Evolutionary conservation across 192 early-diverging fungal genomes (phyloP), one percentile per base, ranked within the genome.

Genomic region (Globomyces pollinis-pini): DNA sequence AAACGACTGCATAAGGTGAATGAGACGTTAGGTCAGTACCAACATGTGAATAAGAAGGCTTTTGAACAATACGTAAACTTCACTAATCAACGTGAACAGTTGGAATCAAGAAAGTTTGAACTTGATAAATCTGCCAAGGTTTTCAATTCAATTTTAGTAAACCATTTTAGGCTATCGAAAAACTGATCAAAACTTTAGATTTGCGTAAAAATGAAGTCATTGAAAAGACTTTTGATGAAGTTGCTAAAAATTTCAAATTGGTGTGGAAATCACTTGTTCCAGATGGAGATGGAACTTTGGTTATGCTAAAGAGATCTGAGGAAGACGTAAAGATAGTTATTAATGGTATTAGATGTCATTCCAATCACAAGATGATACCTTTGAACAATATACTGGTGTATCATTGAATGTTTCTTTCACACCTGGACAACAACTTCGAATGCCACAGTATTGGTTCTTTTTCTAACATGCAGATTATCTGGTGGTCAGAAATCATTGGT

Each of bases 401-500:
- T 79, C 91, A 16, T 92, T 98, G 59, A 75, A 85, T 59, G 93
- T 96, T 12, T 95, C 96, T 4, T 99, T 99, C 73, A 89, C 86
- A 55, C 73, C 82, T 31, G 88, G 91, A 67, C 88, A 94, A 64
- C 86, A 87, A 0, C 74, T 94, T 38, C 80, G 85, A 43, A 96
- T 96, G 91, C 83, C 90, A 62, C 94, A 96, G n/a, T n/a, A n/a
- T n/a, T n/a, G n/a, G n/a, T n/a, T n/a, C n/a, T n/a, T n/a, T n/a
- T n/a, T n/a, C n/a, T n/a, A n/a, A n/a, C n/a, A n/a, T n/a, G n/a
- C n/a, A n/a, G n/a, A 74, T 79, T 99, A 30, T 93, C 91, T 6
- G 96, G 96, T 29, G 96, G 96, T 3, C 96, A 99, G 80, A 99
- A 99, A 64, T 93, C 91, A 36, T 78, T 99, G 21, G 96, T 99